phyloP scores from a whole-genome alignment of 805 yeast genomes.

The Metschnikowia shivogae region DNA sequence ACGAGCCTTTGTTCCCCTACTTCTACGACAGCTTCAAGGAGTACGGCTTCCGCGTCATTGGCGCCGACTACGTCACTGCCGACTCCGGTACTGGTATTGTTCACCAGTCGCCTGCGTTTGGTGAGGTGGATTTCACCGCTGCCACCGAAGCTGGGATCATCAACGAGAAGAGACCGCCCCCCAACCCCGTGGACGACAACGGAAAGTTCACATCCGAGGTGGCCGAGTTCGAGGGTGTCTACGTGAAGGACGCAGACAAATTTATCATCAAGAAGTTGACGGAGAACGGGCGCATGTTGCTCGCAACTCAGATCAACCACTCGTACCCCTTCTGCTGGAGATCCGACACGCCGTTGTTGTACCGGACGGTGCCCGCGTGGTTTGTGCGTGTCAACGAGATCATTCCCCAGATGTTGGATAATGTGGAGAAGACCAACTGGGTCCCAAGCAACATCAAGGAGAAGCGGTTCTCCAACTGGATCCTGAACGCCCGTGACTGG shows the following conservation, averaged over 20 bases:
- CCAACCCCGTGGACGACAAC: conserved; percentile 91
- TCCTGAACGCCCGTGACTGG: conserved; percentile 99
- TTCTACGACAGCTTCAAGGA: conserved; percentile 73
- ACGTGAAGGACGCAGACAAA: conserved; percentile 95
- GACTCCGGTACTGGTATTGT: conserved; percentile 99
- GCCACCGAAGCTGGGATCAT: conserved; percentile 75
- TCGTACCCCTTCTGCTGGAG: conserved; percentile 99
- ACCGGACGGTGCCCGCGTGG: conserved; percentile 98
- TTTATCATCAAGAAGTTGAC: conserved; percentile 82
- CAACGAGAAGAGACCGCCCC: conserved; percentile 63
- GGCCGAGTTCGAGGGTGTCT: conserved; percentile 68
- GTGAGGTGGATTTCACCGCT: conserved; percentile 95
- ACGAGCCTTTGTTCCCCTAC: conserved; percentile 79
- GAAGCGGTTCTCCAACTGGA: conserved; percentile 96
- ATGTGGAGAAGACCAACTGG: conserved; percentile 88
- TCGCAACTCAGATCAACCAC: conserved; percentile 82
- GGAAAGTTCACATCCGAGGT: conserved; percentile 82
- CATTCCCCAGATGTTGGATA: conserved; percentile 83
- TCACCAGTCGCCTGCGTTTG: conserved; percentile 97
- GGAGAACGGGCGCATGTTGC: conserved; percentile 67
- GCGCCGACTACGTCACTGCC: conserved; percentile 78
- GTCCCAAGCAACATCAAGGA: conserved; percentile 89
- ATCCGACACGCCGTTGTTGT: conserved; percentile 95
- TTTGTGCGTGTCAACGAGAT: conserved; percentile 85
- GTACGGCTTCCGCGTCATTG: conserved; percentile 76